Evolutionary conservation across 2,329 filamentous ascomycete genomes (phyloP), one percentile per base, ranked within the genome.

Genomic region (Botrytis byssoidea): DNA sequence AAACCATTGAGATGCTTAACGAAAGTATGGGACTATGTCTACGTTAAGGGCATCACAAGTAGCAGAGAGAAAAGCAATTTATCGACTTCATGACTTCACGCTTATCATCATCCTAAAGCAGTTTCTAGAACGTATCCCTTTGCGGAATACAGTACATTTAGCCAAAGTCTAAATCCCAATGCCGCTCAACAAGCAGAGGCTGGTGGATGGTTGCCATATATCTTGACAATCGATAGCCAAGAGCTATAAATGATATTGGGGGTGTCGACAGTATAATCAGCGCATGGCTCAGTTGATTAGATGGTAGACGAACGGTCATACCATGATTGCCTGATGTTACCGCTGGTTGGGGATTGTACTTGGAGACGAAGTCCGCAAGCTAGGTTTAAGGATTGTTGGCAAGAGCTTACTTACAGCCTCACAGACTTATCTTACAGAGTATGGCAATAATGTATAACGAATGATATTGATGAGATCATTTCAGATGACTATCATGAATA

Each of bases 1-100:
- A 88, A 83, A 93, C 91, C 12, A 81, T 95, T 66, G 86, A 85
- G 29, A 92, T 92, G 91, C 84, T 95, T 72, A 94, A 95, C 79
- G 89, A 91, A 80, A 90, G 86, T 10, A 90, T 94, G 90, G 88
- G 88, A 1, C 80, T 93, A 60, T 92, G 90, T 79, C 80, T 91
- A 74, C 85, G 88, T 74, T 89, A 81, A 79, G 46, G n/a, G 48
- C n/a, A 9, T 1, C 29, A 18, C 40, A 42, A 63, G 40, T 14
- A 18, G 16, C 14, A 29, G 40, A 61, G 29, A 37, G 60, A 57
- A 68, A 55, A 44, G 37, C 22, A 35, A n/a, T 40, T 55, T 18
- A 57, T 68, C 35, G 25, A 42, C 66, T 32, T 16, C 14, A 42
- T 22, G 46, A 32, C 65, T 55, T 37, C n/a, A 40, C 32, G 35